Evolutionary conservation across 2,329 filamentous ascomycete genomes (phyloP).

Genomic region (Alternaria sp.): DNA sequence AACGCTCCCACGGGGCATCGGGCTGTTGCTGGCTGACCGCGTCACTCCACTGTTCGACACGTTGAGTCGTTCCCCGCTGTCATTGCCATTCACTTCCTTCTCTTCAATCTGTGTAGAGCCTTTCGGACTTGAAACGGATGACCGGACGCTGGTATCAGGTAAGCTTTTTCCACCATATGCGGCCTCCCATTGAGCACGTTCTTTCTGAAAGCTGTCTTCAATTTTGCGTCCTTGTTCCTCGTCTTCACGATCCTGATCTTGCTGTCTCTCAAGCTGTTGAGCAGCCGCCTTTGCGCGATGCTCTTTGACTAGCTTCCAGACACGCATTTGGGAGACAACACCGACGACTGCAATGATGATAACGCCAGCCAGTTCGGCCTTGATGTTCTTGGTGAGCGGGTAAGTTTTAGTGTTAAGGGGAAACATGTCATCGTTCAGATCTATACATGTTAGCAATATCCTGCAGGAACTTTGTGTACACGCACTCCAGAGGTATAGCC

Average conservation of each 20-base stretch:
- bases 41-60: constrained; percentile 58
- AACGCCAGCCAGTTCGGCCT: constrained; percentile 81
- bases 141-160: constrained; percentile 62
- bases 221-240: constrained; percentile 73
- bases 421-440: constrained; percentile 78
- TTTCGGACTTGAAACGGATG: constrained; percentile 48
- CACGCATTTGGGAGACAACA: constrained; percentile 81
- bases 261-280: constrained; percentile 61
- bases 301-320: constrained; percentile 80
- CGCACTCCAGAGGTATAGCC: constrained; percentile 87
- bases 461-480: constrained; percentile 13
- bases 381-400: constrained; percentile 84
- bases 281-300: constrained; percentile 58
- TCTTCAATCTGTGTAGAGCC: constrained; percentile 46
- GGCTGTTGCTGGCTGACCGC: constrained; percentile 44
- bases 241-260: constrained; percentile 71
- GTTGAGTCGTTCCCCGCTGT: constrained; percentile 66
- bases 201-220: constrained; percentile 67
- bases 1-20: constrained; percentile 55
- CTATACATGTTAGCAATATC: constrained; percentile 48
- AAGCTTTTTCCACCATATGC: constrained; percentile 71
- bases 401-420: constrained; percentile 79
- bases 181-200: constrained; percentile 77
- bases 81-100: constrained; percentile 53
- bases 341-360: constrained; percentile 78